A percentile compares a stretch with the other conserved stretches of the same genome.
Conservation (phyloP, 257 asterid species). For the Orobanche coerulescens region DNA sequence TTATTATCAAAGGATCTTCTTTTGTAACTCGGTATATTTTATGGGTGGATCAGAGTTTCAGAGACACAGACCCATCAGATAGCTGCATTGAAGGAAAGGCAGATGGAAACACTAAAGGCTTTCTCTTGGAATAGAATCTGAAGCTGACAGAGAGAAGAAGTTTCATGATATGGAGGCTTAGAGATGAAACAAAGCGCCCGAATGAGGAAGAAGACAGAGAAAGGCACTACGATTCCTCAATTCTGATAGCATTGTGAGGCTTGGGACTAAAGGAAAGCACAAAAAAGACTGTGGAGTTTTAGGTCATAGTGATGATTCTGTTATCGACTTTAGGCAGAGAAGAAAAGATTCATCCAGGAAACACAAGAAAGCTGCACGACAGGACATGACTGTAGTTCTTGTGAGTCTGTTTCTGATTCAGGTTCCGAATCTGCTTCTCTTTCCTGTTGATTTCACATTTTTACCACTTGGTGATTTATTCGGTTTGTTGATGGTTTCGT, state of each 20-base stretch:
- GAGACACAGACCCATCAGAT: slow-evolving; percentile 85
- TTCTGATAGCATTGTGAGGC: slow-evolving; percentile 28
- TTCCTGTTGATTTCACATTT: no score
- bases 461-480: no score
- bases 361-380: slow-evolving; percentile 29
- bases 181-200: slow-evolving; percentile 25
- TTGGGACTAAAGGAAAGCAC: slow-evolving; percentile 21
- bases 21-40: background rate
- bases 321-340: slow-evolving; percentile 28
- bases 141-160: slow-evolving; percentile 43
- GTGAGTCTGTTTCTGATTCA: slow-evolving; percentile 34
- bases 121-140: slow-evolving; percentile 73
- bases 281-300: slow-evolving; percentile 17
- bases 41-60: slow-evolving; percentile 47
- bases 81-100: slow-evolving; percentile 81
- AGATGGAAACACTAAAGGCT: slow-evolving; percentile 81
- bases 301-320: slow-evolving; percentile 45
- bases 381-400: slow-evolving; percentile 31
- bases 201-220: slow-evolving; percentile 25
- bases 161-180: slow-evolving; percentile 31
- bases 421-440: slow-evolving; percentile 34
- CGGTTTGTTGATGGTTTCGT: no score
- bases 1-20: background rate
- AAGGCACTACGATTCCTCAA: slow-evolving; percentile 35
- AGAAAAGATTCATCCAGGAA: slow-evolving; percentile 31